Base-by-base conservation (phyloP, 1,284 basidiomycete species). In the Marasmius sp. region DNA sequence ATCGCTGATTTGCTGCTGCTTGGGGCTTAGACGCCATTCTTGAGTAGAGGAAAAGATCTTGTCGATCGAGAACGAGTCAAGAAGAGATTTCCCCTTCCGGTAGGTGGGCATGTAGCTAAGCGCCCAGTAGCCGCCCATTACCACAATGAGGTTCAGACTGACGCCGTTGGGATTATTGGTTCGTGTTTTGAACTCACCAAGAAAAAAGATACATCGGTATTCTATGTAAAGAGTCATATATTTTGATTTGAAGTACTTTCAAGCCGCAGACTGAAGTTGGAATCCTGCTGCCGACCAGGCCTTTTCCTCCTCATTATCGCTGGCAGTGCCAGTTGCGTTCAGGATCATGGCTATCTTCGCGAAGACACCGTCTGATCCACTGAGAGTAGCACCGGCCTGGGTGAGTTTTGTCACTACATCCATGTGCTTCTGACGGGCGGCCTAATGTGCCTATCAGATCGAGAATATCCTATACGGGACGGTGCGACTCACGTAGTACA, bases 381-480 rank as follows among this genome's bases (percentile, higher is more conserved):
- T 85, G 18, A 94, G 79, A 61, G 84, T 88, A 27, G 89, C 92
- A 1, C 93, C 93, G 7, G 89, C 87, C 68, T 82, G 83, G n/a
- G 89, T 77, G n/a, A 95, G 80, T 37, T 84, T 67, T 27, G 87
- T 82, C 1, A 93, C 92, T 5, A 87, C 77, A n/a, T 73, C 75
- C 58, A 79, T 78, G 66, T 89, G 81, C 2, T 85, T 81, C 68
- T 89, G 85, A 41, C 89, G 80, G 45, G 89, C 88, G 60, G 91
- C 89, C 89, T 92, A 65, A 27, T 11, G 52, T 49, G 1, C 20
- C 62, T 5, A 50, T 1, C 59, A 61, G 16, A 6, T 45, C 36
- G 62, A 39, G 60, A 47, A 54, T n/a, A 41, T 41, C 20, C 6
- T 50, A 7, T 36, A 34, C n/a, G 45, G 20, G 49, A 45, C 41